Conservation (phyloP, 768 basidiomycete genomes). For the Mycena haematopus region DNA sequence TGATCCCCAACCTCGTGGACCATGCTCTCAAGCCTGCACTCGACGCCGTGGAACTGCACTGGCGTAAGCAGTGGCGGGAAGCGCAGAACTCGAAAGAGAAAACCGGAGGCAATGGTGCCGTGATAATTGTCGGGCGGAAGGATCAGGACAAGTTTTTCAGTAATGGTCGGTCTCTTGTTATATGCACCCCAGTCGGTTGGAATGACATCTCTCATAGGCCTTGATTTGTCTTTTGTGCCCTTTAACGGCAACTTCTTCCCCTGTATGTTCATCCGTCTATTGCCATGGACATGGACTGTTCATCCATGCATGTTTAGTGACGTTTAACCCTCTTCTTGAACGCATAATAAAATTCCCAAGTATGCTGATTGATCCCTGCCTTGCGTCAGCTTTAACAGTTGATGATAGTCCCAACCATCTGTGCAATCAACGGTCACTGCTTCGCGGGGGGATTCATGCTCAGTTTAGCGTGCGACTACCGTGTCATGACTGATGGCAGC, state of each 20-base stretch:
- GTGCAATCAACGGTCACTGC: slow-evolving; percentile 84
- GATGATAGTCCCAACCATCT: slow-evolving; percentile 70
- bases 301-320: slow-evolving; percentile 49
- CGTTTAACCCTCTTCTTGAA: slow-evolving; percentile 74
- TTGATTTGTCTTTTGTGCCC: slow-evolving; percentile 62
- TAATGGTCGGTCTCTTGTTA: slow-evolving; percentile 57
- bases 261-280: slow-evolving; percentile 47
- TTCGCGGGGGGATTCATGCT: slow-evolving; percentile 87
- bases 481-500: slow-evolving; percentile 85
- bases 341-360: slow-evolving; percentile 81
- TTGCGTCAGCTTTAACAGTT: not conserved
- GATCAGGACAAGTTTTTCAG: slow-evolving; percentile 90
- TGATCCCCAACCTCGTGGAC: slow-evolving; percentile 64
- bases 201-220: slow-evolving; percentile 45
- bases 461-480: slow-evolving; percentile 84
- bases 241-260: slow-evolving; percentile 69
- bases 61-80: slow-evolving; percentile 60
- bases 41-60: slow-evolving; percentile 74
- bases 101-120: slow-evolving; percentile 65
- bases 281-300: not conserved
- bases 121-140: slow-evolving; percentile 78
- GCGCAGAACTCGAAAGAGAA: slow-evolving; percentile 52
- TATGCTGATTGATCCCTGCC: slow-evolving; percentile 40
- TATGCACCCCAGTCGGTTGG: slow-evolving; percentile 4
- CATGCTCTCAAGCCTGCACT: slow-evolving; percentile 72